Evolutionary conservation across 2,329 filamentous ascomycete genomes (phyloP).

Genomic region (Lecanosticta acicola): DNA sequence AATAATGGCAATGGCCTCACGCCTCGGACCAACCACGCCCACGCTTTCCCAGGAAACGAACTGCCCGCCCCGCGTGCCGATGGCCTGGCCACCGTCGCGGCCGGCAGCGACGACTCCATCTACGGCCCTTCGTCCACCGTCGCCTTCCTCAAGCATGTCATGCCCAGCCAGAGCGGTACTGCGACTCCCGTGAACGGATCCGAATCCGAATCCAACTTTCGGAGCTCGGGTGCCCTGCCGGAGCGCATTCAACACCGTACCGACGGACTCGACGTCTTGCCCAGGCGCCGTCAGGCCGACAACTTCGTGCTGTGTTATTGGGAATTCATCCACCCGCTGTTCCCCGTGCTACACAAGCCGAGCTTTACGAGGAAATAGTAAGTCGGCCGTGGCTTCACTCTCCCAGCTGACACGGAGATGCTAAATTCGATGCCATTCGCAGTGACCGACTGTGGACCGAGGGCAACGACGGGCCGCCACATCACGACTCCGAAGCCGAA

Average conservation of each 20-base stretch:
- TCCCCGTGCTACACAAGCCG: constrained; percentile 24
- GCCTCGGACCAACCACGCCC: too few relatives aligned
- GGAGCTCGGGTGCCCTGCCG: constrained; percentile 9
- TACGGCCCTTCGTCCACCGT: constrained; percentile 25
- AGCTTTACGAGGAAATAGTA: constrained; percentile 22
- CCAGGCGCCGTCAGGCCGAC: constrained; percentile 22
- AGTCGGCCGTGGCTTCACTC: too few relatives aligned
- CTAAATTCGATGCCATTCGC: too few relatives aligned
- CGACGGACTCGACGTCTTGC: constrained; percentile 20
- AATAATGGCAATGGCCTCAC: too few relatives aligned
- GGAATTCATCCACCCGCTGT: constrained; percentile 26
- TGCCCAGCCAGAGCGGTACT: constrained; percentile 17
- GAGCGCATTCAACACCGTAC: constrained; percentile 13
- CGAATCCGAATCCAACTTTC: constrained; percentile 10
- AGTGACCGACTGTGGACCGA: constrained; percentile 19
- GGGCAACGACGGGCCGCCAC: constrained; percentile 4
- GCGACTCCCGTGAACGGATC: constrained; percentile 7
- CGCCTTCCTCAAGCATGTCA: constrained; percentile 22
- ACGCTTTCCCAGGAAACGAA: constrained; percentile 1
- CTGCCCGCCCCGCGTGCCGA: constrained; percentile 14
- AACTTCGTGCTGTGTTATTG: constrained; percentile 25
- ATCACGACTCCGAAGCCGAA: constrained; percentile 17
- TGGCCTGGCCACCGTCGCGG: constrained; percentile 19
- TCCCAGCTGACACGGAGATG: background rate
- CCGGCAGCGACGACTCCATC: constrained; percentile 16